Percentiles rank a stretch among this genome's conserved stretches.
Conservation (phyloP, 352 stramenopile genomes). For the Aphanomyces stellatus region DNA sequence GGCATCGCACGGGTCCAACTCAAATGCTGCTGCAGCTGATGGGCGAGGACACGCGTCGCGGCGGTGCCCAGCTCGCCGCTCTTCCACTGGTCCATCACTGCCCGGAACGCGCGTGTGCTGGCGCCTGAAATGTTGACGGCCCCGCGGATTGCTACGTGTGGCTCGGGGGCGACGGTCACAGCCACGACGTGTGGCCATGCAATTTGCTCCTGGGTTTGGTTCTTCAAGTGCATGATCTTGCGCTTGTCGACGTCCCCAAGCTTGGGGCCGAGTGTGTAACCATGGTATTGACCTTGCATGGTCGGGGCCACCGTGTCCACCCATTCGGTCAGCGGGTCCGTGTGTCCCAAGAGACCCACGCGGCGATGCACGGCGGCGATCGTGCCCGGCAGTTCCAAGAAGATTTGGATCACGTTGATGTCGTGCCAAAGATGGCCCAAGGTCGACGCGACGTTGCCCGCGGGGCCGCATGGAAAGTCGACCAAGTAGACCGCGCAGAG, state of each 20-base stretch:
- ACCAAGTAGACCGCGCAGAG: background rate
- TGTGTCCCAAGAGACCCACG: slow-evolving; percentile 24
- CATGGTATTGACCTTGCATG: slow-evolving; percentile 56
- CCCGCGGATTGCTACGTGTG: background rate
- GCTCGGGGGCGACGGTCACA: background rate
- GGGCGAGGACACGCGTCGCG: background rate
- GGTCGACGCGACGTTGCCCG: slow-evolving; percentile 16
- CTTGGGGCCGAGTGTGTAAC: slow-evolving; percentile 30
- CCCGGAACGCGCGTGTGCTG: background rate
- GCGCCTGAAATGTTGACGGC: background rate
- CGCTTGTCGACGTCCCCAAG: slow-evolving; percentile 28
- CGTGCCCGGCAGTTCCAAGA: slow-evolving; percentile 31
- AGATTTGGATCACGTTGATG: slow-evolving; percentile 41
- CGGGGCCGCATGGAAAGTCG: background rate
- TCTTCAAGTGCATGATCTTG: slow-evolving; percentile 27
- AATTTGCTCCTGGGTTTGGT: background rate
- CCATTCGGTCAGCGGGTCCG: slow-evolving; percentile 22
- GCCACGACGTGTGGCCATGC: background rate
- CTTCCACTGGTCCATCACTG: background rate
- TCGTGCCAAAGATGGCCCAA: slow-evolving; percentile 36
- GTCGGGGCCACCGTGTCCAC: slow-evolving; percentile 28
- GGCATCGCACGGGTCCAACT: background rate
- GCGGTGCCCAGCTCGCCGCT: background rate
- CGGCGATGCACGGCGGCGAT: slow-evolving; percentile 33
- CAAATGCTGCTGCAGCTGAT: background rate